Conservation (phyloP, 345 rosid species). For the Eucalyptus sideroxylon region DNA sequence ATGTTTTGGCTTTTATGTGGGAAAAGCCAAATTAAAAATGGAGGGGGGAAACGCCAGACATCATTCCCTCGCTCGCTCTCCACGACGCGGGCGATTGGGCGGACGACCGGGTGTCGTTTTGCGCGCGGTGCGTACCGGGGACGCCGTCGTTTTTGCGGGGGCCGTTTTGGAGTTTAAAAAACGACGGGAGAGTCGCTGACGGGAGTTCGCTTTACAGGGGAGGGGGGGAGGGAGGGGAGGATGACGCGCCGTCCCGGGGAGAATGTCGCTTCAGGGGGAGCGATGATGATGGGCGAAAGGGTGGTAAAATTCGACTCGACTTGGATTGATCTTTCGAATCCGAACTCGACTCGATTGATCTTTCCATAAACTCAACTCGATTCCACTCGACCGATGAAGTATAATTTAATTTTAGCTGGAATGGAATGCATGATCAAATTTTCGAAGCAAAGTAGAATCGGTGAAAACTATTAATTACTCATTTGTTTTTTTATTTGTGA, state of each 20-base stretch:
- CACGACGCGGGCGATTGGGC: no score
- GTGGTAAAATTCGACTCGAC: neutral
- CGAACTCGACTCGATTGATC: neutral
- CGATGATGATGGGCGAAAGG: neutral
- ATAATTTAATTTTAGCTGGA: neutral
- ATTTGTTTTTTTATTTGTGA: no score
- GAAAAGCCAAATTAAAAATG: neutral
- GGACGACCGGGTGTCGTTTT: neutral
- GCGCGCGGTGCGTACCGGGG: neutral
- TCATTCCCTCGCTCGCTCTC: no score
- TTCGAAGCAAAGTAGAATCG: neutral
- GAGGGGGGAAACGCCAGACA: neutral
- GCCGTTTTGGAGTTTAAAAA: neutral
- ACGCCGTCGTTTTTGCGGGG: neutral
- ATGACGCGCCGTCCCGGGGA: neutral
- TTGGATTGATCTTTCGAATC: neutral
- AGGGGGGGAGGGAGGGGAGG: neutral
- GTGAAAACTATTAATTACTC: neutral
- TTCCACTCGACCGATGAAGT: rapidly evolving
- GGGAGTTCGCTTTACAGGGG: constrained; percentile 17
- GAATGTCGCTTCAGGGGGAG: neutral
- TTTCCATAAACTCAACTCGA: neutral
- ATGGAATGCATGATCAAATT: neutral
- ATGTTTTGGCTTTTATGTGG: neutral
- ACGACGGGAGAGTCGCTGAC: constrained; percentile 14